These are phyloP conservation scores for Zarea fungicola DNA, from an alignment of 2,329 filamentous ascomycete species.

Conservation along the genomic window DNA sequence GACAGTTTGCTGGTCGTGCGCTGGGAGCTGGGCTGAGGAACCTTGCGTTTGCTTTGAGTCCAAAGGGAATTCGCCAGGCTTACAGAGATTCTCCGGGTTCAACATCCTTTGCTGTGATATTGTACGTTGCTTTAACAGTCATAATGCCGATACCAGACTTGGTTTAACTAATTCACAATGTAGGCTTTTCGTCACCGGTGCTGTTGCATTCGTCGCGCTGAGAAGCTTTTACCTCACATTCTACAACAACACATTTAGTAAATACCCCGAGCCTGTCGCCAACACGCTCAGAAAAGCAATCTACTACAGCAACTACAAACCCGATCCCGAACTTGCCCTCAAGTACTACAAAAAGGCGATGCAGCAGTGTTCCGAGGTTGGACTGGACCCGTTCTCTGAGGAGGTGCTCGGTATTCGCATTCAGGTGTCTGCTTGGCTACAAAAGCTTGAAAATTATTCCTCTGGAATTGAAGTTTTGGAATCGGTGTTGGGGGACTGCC, in stretches of 20 bases:
- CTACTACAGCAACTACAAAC: conserved; percentile 75
- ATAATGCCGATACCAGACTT: too few relatives aligned
- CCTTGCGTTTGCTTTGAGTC: conserved; percentile 28
- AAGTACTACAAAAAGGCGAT: conserved; percentile 81
- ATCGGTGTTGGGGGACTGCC: conserved; percentile 65
- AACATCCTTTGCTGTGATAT: conserved; percentile 25
- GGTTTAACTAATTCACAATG: conserved; percentile 1
- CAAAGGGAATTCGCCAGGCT: conserved; percentile 29
- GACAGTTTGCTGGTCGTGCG: conserved; percentile 24
- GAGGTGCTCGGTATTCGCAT: conserved; percentile 88
- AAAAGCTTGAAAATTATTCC: conserved; percentile 65
- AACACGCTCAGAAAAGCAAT: conserved; percentile 76
- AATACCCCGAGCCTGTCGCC: conserved; percentile 64
- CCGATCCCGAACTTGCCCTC: conserved; percentile 70
- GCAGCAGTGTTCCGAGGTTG: conserved; percentile 63
- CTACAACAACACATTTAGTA: conserved; percentile 49
- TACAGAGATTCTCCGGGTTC: conserved; percentile 28
- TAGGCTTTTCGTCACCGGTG: conserved; percentile 26
- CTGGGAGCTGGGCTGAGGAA: conserved; percentile 31
- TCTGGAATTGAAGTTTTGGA: conserved; percentile 74
- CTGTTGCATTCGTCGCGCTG: conserved; percentile 27
- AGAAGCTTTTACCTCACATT: conserved; percentile 50
- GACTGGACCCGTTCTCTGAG: conserved; percentile 84
- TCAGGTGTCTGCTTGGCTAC: conserved; percentile 71
- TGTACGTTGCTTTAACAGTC: conserved; percentile 24